Evolutionary conservation across 768 basidiomycete species (phyloP).

Genomic region (Hericium coralloides): DNA sequence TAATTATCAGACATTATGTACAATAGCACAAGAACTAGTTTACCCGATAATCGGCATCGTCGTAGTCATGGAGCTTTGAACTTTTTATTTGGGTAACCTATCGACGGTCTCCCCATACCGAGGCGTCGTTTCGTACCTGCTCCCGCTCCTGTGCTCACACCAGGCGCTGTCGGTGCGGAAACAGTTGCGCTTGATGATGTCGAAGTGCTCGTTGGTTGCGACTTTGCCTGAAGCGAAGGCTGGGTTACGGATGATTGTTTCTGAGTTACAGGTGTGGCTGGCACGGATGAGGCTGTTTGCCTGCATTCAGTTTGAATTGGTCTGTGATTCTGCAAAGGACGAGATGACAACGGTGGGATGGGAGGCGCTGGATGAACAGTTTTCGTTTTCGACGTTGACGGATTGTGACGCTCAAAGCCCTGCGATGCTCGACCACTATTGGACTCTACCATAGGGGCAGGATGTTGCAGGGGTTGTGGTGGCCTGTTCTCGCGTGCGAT

Average conservation of each 20-base stretch:
- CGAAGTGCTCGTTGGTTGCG: background rate
- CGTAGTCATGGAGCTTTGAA: constrained; percentile 42
- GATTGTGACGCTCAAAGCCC: background rate
- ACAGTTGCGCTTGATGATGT: background rate
- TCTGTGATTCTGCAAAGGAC: background rate
- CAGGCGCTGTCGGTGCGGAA: background rate
- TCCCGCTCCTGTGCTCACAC: background rate
- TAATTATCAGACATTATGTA: no score
- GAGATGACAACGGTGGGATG: background rate
- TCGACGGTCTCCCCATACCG: constrained; percentile 47
- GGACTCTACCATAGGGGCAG: background rate
- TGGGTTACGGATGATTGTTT: background rate
- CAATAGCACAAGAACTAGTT: no score
- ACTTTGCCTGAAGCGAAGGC: background rate
- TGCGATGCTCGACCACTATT: no score
- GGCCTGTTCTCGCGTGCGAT: background rate
- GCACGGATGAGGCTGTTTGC: background rate
- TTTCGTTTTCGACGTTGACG: background rate
- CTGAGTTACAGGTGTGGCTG: background rate
- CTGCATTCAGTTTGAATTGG: background rate
- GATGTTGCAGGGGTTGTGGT: background rate
- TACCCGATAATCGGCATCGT: no score
- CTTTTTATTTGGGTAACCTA: constrained; percentile 59
- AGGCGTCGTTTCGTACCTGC: constrained; percentile 39
- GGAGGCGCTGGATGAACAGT: background rate